Evolutionary conservation across 1,284 basidiomycete genomes (phyloP).

Genomic region (Cutaneotrichosporon cyanovorans): DNA sequence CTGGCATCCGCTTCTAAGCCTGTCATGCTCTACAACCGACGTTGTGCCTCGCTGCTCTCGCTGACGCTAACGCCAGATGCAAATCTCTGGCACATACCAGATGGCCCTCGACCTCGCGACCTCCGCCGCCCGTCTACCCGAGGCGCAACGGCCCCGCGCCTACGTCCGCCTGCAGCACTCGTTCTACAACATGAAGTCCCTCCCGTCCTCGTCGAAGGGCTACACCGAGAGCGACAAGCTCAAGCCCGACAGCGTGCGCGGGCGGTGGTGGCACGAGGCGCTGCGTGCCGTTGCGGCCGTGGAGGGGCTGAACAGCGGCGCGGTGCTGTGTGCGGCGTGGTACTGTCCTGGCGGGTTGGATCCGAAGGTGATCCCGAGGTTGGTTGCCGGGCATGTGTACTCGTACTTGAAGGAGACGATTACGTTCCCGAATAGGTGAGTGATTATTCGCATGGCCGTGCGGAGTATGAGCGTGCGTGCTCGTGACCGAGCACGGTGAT

Average conservation of each 20-base stretch:
- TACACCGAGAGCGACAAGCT: slow-evolving; percentile 62
- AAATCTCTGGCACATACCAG: slow-evolving; percentile 69
- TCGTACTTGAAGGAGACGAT: slow-evolving; percentile 75
- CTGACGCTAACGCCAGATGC: slow-evolving; percentile 44
- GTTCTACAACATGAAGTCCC: slow-evolving; percentile 62
- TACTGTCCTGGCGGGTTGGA: slow-evolving; percentile 34
- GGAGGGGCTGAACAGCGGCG: slow-evolving; percentile 34
- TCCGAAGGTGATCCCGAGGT: slow-evolving; percentile 55
- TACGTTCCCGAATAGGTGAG: slow-evolving; percentile 63
- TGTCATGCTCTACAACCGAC: background rate
- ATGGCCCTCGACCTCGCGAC: slow-evolving; percentile 60
- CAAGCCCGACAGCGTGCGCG: slow-evolving; percentile 63
- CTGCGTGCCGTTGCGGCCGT: slow-evolving; percentile 68
- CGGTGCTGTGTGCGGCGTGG: slow-evolving; percentile 30
- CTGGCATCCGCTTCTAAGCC: no score
- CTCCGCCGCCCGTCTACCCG: slow-evolving; percentile 53
- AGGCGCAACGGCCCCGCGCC: slow-evolving; percentile 57
- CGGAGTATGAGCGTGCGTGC: no score
- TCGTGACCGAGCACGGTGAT: no score
- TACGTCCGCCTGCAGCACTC: slow-evolving; percentile 74
- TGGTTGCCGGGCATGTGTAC: slow-evolving; percentile 71
- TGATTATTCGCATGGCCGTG: no score
- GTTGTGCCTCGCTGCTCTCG: background rate
- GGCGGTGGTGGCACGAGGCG: slow-evolving; percentile 85
- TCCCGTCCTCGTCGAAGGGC: slow-evolving; percentile 40